Base-by-base conservation (phyloP, 2,329 filamentous ascomycete species). In the Stagonosporopsis vannaccii region DNA sequence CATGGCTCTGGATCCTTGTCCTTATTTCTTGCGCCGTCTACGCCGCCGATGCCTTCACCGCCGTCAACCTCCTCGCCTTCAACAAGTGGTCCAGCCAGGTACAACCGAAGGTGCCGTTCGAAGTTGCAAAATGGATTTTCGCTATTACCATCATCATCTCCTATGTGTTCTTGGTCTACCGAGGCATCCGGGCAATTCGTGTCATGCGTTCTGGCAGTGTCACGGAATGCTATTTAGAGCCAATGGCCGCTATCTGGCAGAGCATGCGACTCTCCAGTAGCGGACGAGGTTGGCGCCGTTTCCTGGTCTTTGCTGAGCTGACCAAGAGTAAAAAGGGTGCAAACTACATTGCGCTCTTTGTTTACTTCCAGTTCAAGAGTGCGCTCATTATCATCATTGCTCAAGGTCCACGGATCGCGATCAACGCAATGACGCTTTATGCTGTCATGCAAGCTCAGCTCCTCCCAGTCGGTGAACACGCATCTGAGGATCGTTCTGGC, bases 51-150 rank as follows among this genome's bases (percentile, higher is more conserved):
- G 92, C 88, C 59, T 98, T 97, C 73, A 97, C 93, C 4, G 93
- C 93, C 60, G 85, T 97, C 78, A 96, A 97, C 61, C 82, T 99
- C 36, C 84, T 99, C 46, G 90, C 85, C 52, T 97, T 97, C 79
- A 87, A 96, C 78, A 87, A 87, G 58, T 98, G 93, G 93, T 91
- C 91, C 1, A 91, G 90, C 49, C 84, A 91, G 64, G 90, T 98
- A 66, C 79, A 91, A 66, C 92, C 92, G 1, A 84, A 85, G 36
- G 89, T 98, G 62, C 85, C 87, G 3, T 87, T 96, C 70, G 80
- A 86, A 44, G 85, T 94, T 50, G 90, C 92, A 12, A 96, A 95
- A 79, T 97, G 93, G 92, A 93, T 99, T 74, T 99, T 98, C 74
- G 90, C 91, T 25, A 85, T 87, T 52, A 97, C 93, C 75, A 98